These are phyloP conservation scores for Xylariaceae sp. DNA, from an alignment of 2,329 filamentous ascomycete genomes.

Conservation along the genomic window DNA sequence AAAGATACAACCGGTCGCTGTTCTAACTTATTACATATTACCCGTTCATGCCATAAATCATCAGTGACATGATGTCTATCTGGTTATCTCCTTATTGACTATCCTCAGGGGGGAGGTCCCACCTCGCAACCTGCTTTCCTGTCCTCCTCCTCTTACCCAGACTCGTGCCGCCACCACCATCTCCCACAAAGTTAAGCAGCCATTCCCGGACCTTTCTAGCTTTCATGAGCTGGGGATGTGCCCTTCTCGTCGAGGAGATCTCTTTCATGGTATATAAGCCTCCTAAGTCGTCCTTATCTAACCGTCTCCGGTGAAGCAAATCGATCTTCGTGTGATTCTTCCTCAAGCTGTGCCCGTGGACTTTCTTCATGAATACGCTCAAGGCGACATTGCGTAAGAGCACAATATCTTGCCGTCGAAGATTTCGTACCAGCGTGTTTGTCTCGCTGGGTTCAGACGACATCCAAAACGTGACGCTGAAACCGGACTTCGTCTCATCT, in stretches of 20 bases:
- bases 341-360: conserved; percentile 79
- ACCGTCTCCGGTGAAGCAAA: conserved; percentile 55
- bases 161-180: conserved; percentile 30
- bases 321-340: conserved; percentile 64
- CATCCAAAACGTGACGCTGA: conserved; percentile 82
- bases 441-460: conserved; percentile 30
- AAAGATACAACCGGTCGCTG: too few species aligned
- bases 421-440: conserved; percentile 27
- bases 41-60: too few species aligned
- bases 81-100: conserved; percentile 22
- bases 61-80: too few species aligned
- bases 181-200: conserved; percentile 64
- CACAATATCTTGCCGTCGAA: conserved; percentile 71
- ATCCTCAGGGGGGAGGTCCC: conserved; percentile 32
- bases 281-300: conserved; percentile 46
- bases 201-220: conserved; percentile 66
- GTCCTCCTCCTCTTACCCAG: conserved; percentile 27
- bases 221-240: conserved; percentile 54
- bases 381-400: conserved; percentile 76
- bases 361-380: conserved; percentile 65
- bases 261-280: conserved; percentile 54
- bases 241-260: conserved; percentile 36
- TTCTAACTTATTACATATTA: too few species aligned
- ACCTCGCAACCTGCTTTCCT: conserved; percentile 27
- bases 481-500: conserved; percentile 77